These are phyloP conservation scores for Alternaria alternata DNA, from an alignment of 2,329 filamentous ascomycete species.

Conservation along the genomic window DNA sequence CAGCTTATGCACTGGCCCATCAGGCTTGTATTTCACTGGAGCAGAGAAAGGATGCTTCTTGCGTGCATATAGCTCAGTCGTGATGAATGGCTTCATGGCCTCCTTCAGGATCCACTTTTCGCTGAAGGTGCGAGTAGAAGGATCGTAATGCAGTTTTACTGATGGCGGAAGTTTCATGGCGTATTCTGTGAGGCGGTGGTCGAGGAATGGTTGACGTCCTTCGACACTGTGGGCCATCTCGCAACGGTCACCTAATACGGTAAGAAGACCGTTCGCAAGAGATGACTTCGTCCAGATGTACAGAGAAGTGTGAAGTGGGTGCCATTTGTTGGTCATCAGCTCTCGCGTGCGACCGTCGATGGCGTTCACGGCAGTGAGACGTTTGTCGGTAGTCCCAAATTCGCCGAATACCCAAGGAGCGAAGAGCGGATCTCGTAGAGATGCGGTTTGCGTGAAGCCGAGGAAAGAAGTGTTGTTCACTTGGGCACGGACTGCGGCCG, in stretches of 20 bases:
- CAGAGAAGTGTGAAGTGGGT: constrained; percentile 33
- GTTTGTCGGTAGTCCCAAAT: constrained; percentile 23
- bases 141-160: constrained; percentile 48
- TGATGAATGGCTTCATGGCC: constrained; percentile 60
- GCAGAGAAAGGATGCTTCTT: constrained; percentile 61
- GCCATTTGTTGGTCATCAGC: constrained; percentile 33
- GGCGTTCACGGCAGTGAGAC: constrained; percentile 21
- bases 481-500: constrained; percentile 20
- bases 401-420: constrained; percentile 19
- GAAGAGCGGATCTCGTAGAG: constrained; percentile 17
- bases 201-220: constrained; percentile 53
- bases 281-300: constrained; percentile 36
- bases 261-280: constrained; percentile 49
- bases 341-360: constrained; percentile 39
- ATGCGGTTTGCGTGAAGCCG: constrained; percentile 21
- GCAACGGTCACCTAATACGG: constrained; percentile 55
- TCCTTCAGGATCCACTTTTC: constrained; percentile 64
- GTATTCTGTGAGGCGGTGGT: constrained; percentile 52
- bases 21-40: constrained; percentile 52
- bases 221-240: constrained; percentile 57
- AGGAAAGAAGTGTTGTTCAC: constrained; percentile 28
- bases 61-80: constrained; percentile 60
- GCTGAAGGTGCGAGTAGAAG: constrained; percentile 20
- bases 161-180: constrained; percentile 50
- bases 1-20: constrained; percentile 55